Evolutionary conservation across 305 asterid genomes (phyloP).

Genomic region (Withania somnifera): DNA sequence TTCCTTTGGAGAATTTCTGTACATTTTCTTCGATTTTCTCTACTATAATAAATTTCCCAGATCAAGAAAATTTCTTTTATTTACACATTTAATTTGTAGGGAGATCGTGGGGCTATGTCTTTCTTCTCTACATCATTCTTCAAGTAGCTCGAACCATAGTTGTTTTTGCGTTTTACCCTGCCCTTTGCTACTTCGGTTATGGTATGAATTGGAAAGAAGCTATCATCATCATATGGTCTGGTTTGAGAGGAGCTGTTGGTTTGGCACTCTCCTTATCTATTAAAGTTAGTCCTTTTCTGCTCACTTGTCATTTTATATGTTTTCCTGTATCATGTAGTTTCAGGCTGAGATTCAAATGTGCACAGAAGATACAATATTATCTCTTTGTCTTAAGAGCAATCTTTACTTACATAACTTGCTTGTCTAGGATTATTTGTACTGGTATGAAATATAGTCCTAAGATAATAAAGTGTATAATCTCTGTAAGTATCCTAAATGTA

Average conservation of each 20-base stretch:
- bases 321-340: background rate
- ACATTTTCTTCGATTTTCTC: background rate
- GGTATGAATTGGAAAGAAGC: conserved; percentile 98
- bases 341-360: background rate
- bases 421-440: background rate
- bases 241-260: conserved; percentile 95
- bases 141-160: conserved; percentile 65
- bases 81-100: conserved; percentile 31
- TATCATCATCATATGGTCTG: conserved; percentile 84
- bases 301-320: background rate
- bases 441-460: background rate
- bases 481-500: background rate
- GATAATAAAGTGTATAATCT: background rate
- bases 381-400: background rate
- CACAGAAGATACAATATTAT: background rate
- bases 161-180: conserved; percentile 64
- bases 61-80: background rate
- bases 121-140: conserved; percentile 74
- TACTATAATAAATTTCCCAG: background rate
- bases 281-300: conserved; percentile 39
- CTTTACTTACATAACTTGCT: background rate
- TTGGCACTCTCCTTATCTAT: conserved; percentile 77
- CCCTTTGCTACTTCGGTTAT: conserved; percentile 77
- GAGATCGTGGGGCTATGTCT: conserved; percentile 76
- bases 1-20: background rate